phyloP scores from a whole-genome alignment of 2,329 filamentous ascomycete species.

The Magnaporthiopsis incrustans region DNA sequence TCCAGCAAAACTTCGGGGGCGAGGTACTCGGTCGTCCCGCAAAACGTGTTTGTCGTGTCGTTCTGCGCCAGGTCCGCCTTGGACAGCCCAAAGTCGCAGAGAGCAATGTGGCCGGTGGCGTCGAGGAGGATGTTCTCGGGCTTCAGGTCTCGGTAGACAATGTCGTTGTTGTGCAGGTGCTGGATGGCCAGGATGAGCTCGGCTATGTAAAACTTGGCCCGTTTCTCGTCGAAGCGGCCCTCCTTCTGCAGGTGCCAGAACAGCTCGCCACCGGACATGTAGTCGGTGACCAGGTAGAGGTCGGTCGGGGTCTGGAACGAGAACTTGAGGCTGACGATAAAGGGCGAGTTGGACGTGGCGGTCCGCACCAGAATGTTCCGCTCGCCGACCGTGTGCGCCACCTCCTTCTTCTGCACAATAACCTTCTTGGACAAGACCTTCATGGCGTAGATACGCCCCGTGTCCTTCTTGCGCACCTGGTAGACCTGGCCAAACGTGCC shows the following conservation, averaged over 20 bases:
- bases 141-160: slow-evolving; percentile 95
- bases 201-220: slow-evolving; percentile 98
- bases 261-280: slow-evolving; percentile 97
- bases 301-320: slow-evolving; percentile 97
- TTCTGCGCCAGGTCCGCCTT: slow-evolving; percentile 97
- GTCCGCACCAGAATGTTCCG: slow-evolving; percentile 95
- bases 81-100: slow-evolving; percentile 95
- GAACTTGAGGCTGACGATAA: slow-evolving; percentile 96
- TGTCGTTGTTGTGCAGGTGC: slow-evolving; percentile 92
- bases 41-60: slow-evolving; percentile 97
- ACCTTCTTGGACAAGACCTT: slow-evolving; percentile 99
- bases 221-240: slow-evolving; percentile 85
- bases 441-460: slow-evolving; percentile 94
- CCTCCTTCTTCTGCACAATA: slow-evolving; percentile 99
- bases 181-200: slow-evolving; percentile 93
- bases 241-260: slow-evolving; percentile 99
- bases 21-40: slow-evolving; percentile 94
- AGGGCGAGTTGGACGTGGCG: slow-evolving; percentile 89
- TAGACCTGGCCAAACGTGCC: slow-evolving; percentile 98
- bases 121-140: slow-evolving; percentile 96
- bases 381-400: slow-evolving; percentile 93
- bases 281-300: slow-evolving; percentile 96
- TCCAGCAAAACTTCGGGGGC: slow-evolving; percentile 92
- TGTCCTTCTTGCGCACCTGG: slow-evolving; percentile 96
- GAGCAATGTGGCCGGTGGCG: slow-evolving; percentile 93